These are phyloP conservation scores for Xylariomycetidae sp. DNA, from an alignment of 2,329 filamentous ascomycete genomes.

Conservation along the genomic window DNA sequence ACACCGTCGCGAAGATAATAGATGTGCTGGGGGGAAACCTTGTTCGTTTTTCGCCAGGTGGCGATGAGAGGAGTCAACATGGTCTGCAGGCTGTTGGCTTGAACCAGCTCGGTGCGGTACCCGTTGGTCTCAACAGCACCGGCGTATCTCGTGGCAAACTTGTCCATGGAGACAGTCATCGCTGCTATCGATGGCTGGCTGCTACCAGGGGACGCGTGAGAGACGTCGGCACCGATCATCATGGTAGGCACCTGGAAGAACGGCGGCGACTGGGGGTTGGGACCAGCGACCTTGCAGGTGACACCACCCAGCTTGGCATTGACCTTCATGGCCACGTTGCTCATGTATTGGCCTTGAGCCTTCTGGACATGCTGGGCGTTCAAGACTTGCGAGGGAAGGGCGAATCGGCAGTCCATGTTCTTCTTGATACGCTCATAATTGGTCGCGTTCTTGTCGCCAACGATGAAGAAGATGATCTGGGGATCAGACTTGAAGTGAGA, in stretches of 20 bases:
- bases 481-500: conserved; percentile 51
- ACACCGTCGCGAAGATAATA: conserved; percentile 95
- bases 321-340: conserved; percentile 94
- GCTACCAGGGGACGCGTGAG: conserved; percentile 68
- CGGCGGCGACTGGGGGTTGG: conserved; percentile 26
- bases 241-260: conserved; percentile 58
- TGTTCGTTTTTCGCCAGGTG: conserved; percentile 56
- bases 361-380: conserved; percentile 63
- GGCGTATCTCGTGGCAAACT: conserved; percentile 65
- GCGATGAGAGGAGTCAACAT: conserved; percentile 60
- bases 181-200: conserved; percentile 72
- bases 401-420: conserved; percentile 76
- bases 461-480: conserved; percentile 73
- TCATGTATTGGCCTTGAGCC: conserved; percentile 75
- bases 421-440: conserved; percentile 86
- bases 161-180: conserved; percentile 76
- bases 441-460: conserved; percentile 63
- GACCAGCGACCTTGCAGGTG: conserved; percentile 46
- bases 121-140: conserved; percentile 81
- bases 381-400: conserved; percentile 79
- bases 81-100: conserved; percentile 54
- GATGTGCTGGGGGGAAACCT: conserved; percentile 62
- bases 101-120: conserved; percentile 72
- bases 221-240: conserved; percentile 88
- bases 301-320: conserved; percentile 90